Evolutionary conservation across 108 stramenopile species (phyloP), one percentile per base, ranked within the genome.

Genomic region (Aureococcus anophagefferens): DNA sequence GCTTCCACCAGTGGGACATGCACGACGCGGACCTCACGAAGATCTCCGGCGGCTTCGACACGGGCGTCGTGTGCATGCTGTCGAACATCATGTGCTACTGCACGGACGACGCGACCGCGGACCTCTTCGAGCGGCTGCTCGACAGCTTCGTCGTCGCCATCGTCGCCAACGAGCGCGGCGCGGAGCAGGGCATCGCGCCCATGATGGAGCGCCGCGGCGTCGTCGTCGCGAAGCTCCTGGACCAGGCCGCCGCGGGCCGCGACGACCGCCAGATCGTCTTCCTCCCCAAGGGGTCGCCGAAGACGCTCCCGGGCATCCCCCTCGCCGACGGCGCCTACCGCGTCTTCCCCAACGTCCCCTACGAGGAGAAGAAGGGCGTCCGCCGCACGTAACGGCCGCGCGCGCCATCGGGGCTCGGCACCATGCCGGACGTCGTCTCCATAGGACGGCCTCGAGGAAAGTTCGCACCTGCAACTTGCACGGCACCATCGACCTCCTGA

Each of bases 301-400:
- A 28, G 62, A 30, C 62, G 62, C 11, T n/a, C n/a, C 62, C 28
- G 62, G 30, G 64, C 64, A 13, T 64, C 32, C 64, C 32, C 64
- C 64, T 31, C 64, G 25, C 9, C 15, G 51, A 59, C 21, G 51
- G 13, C 51, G 14, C 30, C 32, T 9, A 51, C 45, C 33, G 44
- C 31, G 74, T 75, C 29, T 75, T 75, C 46, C 74, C 74, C 68
- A 75, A 75, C 37, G 74, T 70, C 0, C 74, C 74, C 3, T 75
- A 75, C 46, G 68, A 69, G 29, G 74, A 75, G 67, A 63, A 69
- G 33, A 75, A 75, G 35, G 73, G 51, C 17, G 51, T 59, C 17
- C 40, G 40, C 9, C 40, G 40, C 13, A 13, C 13, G 9, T 44
- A 44, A 44, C n/a, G n/a, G n/a, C n/a, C n/a, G n/a, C n/a, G n/a